Evolutionary conservation across 2,329 filamentous ascomycete species (phyloP).

Genomic region (Arthrobotrys sinensis): DNA sequence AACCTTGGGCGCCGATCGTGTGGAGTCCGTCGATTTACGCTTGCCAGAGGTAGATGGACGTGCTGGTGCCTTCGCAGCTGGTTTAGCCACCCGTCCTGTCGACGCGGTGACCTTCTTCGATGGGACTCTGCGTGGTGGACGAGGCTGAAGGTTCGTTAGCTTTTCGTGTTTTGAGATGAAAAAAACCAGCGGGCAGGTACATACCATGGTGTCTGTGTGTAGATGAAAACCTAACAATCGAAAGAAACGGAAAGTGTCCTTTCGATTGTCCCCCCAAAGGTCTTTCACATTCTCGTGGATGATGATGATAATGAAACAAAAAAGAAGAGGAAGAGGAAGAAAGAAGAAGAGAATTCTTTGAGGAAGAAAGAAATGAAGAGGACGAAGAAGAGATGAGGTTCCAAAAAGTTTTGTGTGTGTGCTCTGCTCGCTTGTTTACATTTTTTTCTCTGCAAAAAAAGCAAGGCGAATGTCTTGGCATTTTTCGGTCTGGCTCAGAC

Average conservation of each 20-base stretch:
- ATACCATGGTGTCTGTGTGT: conserved; percentile 43
- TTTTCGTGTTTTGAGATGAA: not conserved
- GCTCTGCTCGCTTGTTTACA: conserved; percentile 49
- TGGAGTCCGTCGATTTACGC: conserved; percentile 50
- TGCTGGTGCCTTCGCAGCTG: conserved; percentile 23
- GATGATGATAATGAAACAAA: not conserved
- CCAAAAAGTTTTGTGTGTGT: conserved; percentile 37
- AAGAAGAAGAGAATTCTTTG: conserved; percentile 11
- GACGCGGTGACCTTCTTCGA: conserved; percentile 53
- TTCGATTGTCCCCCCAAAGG: conserved; percentile 32
- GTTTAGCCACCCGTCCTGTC: conserved; percentile 49
- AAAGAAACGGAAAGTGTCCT: conserved; percentile 43
- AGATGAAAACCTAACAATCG: conserved; percentile 33
- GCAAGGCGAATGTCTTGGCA: conserved; percentile 33
- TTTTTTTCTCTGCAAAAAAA: conserved; percentile 37
- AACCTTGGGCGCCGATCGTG: conserved; percentile 31
- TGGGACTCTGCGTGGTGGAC: conserved; percentile 58
- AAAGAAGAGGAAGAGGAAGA: conserved; percentile 1
- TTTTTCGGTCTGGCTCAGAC: conserved; percentile 1
- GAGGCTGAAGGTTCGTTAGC: conserved; percentile 37
- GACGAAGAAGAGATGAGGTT: conserved; percentile 45
- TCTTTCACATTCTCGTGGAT: conserved; percentile 40
- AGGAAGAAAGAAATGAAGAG: conserved; percentile 4
- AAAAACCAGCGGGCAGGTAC: conserved; percentile 1
- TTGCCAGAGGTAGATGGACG: conserved; percentile 25